Evolutionary conservation across 2,329 filamentous ascomycete species (phyloP), one percentile per base, ranked within the genome.

Genomic region (Epicoccum sorghinum): DNA sequence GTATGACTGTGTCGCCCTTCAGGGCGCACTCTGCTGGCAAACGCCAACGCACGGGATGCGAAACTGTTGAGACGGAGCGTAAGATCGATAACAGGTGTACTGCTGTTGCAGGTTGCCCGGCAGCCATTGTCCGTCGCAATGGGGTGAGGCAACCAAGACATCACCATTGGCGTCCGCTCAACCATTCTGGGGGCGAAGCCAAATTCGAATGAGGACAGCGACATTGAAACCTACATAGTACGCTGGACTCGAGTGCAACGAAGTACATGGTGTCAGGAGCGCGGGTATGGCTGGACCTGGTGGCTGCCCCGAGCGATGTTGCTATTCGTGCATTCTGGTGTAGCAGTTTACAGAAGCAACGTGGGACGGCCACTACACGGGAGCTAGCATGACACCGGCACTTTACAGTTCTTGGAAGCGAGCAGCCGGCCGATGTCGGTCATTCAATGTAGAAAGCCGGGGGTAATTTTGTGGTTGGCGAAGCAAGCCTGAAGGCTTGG

Each of bases 351-450:
- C 52, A 38, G 32, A 50, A 50, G 46, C 46, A 55, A 55, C 52
- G 46, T 50, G 38, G 42, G 32, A 50, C 37, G 41, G 52, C 41
- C 36, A 29, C 41, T 47, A 49, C 36, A 32, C 52, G 46, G 52
- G 48, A 59, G 32, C 52, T 50, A 55, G 46, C 53, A 57, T 62
- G 65, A 62, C 62, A 66, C 43, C 62, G 59, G 57, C 52, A 53
- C 55, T 41, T 18, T 49, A 22, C 46, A 38, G 60, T 58, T 52
- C 18, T 60, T 55, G 55, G 57, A 43, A 52, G 53, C 41, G 24
- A 53, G 38, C 41, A 51, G 46, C 52, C 62, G 56, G 59, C 60
- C 64, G 60, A 68, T 60, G 62, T 68, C 60, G 66, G 65, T 62
- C 60, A 49, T 59, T 46, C 22, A 49, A 54, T 48, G 37, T 42